phyloP scores from a whole-genome alignment of 306 rosid species.

The Trifolium dubium region DNA sequence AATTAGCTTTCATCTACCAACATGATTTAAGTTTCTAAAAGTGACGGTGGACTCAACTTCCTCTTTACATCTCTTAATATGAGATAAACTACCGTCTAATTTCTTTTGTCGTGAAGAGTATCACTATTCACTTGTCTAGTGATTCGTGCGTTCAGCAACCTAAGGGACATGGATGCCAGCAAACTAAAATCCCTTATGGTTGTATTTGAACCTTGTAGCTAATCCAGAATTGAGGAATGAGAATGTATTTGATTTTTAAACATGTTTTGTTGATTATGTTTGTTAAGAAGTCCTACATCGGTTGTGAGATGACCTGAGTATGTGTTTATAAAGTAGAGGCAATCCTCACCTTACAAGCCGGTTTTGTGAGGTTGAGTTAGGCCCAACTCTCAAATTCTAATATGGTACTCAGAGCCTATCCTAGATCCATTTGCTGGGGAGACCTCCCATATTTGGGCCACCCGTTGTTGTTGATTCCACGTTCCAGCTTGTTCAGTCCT shows the following conservation, averaged over 20 bases:
- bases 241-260: background rate
- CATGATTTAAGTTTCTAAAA: constrained; percentile 34
- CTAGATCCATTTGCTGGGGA: too few relatives aligned
- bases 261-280: background rate
- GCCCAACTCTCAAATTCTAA: too few relatives aligned
- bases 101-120: background rate
- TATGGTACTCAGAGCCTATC: too few relatives aligned
- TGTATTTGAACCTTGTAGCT: constrained; percentile 15
- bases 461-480: too few relatives aligned
- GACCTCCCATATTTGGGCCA: too few relatives aligned
- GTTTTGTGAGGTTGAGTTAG: too few relatives aligned
- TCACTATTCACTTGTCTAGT: constrained; percentile 9
- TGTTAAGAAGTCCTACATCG: too few relatives aligned
- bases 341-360: too few relatives aligned
- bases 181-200: constrained; percentile 7
- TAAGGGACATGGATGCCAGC: background rate
- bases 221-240: constrained; percentile 8
- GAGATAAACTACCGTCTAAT: background rate
- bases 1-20: constrained; percentile 22
- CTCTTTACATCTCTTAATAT: background rate
- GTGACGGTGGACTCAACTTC: constrained; percentile 3
- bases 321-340: too few relatives aligned
- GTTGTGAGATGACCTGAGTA: too few relatives aligned
- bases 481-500: too few relatives aligned
- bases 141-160: background rate